Evolutionary conservation across 2,329 filamentous ascomycete species (phyloP).

Genomic region (Albophoma yamanashiensis): DNA sequence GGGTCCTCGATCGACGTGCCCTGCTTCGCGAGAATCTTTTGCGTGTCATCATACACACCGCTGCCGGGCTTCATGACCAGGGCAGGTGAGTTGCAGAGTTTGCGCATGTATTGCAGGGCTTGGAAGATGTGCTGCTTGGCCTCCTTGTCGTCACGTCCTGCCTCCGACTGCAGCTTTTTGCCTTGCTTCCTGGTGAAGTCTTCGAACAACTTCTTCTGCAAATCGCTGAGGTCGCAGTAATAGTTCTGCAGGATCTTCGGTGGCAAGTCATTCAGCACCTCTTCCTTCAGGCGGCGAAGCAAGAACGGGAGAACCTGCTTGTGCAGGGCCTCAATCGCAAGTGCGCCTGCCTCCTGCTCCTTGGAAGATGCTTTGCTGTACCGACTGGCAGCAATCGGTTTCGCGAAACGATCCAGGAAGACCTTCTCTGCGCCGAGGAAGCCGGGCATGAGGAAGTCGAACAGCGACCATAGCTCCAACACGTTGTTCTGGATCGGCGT

Average conservation of each 20-base stretch:
- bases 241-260: slow-evolving; percentile 99
- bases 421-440: slow-evolving; percentile 92
- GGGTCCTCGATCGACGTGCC: slow-evolving; percentile 77
- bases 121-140: slow-evolving; percentile 99
- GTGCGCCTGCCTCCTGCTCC: slow-evolving; percentile 90
- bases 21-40: slow-evolving; percentile 66
- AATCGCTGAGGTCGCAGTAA: slow-evolving; percentile 92
- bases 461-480: slow-evolving; percentile 91
- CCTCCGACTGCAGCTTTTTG: slow-evolving; percentile 76
- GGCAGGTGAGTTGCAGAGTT: slow-evolving; percentile 94
- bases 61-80: slow-evolving; percentile 93
- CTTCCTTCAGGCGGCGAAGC: slow-evolving; percentile 90
- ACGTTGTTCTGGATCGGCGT: slow-evolving; percentile 99
- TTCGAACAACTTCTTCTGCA: slow-evolving; percentile 91
- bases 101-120: slow-evolving; percentile 97
- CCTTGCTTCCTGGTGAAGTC: slow-evolving; percentile 93
- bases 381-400: slow-evolving; percentile 87
- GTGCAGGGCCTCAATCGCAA: slow-evolving; percentile 96
- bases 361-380: slow-evolving; percentile 97
- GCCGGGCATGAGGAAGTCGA: slow-evolving; percentile 98
- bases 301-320: slow-evolving; percentile 97
- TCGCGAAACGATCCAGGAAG: slow-evolving; percentile 91
- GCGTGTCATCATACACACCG: slow-evolving; percentile 80
- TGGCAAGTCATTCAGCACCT: slow-evolving; percentile 89
- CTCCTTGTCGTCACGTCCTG: slow-evolving; percentile 77